A percentile compares a stretch with the other conserved stretches of the same genome.
phyloP scores from a whole-genome alignment of 352 stramenopile species.

The Pythium rishiriense region DNA sequence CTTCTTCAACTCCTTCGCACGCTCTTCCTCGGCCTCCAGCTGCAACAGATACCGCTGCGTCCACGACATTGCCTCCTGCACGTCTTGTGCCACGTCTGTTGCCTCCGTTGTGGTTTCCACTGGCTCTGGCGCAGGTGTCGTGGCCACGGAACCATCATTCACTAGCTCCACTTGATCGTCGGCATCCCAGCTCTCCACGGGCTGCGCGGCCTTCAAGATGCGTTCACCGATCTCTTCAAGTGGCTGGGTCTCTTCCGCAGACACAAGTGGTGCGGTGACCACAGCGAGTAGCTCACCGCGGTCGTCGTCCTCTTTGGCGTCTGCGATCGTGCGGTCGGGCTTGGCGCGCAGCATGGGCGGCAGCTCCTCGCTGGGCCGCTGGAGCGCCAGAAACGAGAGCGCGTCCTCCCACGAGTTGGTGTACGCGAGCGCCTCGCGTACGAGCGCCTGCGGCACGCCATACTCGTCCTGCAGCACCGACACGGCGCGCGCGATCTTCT shows the following conservation, averaged over 20 bases:
- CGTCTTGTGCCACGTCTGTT: constrained; percentile 14
- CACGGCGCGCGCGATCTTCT: constrained; percentile 54
- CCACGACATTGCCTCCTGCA: constrained; percentile 56
- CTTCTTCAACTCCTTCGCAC: constrained; percentile 43
- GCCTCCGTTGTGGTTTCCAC: background rate
- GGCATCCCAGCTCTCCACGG: constrained; percentile 32
- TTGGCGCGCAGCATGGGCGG: constrained; percentile 41
- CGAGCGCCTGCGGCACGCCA: constrained; percentile 31
- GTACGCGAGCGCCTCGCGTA: constrained; percentile 49
- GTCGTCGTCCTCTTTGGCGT: constrained; percentile 6
- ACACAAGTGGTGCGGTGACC: constrained; percentile 8
- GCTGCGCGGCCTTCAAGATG: background rate
- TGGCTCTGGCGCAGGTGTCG: background rate
- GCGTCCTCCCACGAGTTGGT: constrained; percentile 71
- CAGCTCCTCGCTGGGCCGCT: constrained; percentile 57
- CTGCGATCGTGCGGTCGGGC: constrained; percentile 10
- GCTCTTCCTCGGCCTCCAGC: constrained; percentile 39
- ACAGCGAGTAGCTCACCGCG: constrained; percentile 38
- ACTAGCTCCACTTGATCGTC: constrained; percentile 16
- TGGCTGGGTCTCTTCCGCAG: background rate
- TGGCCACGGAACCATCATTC: background rate
- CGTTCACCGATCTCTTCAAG: constrained; percentile 11
- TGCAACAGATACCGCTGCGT: constrained; percentile 74
- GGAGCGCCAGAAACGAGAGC: constrained; percentile 60
- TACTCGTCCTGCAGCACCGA: constrained; percentile 54